Evolutionary conservation across 805 yeast genomes (phyloP), one percentile per base, ranked within the genome.

Genomic region (Saturnispora sanitii): DNA sequence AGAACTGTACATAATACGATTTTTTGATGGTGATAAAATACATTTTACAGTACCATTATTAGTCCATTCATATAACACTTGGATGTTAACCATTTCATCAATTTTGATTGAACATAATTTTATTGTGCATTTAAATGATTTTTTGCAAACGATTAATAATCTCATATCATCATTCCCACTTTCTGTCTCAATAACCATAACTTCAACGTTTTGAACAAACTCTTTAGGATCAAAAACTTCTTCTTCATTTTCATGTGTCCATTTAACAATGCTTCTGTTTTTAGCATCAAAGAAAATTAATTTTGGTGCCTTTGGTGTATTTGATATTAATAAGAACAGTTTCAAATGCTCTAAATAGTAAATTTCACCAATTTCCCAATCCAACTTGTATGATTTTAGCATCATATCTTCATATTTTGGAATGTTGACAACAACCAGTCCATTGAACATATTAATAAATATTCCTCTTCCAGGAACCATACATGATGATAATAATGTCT

Each of bases 101-200:
- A 48, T 49, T 20, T 44, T 51, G 17, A 61, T 22, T 29, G 58
- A 62, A 7, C 60, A 47, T 6, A 61, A 50, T 38, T 54, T 55
- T 6, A 62, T 47, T 1, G 45, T 15, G 0, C 62, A 62, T n/a
- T 45, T 27, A 16, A 15, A 18, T n/a, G 6, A 12, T 11, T 20
- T 25, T 4, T 40, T 41, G 42, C 67, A 64, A 1, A 70, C 69
- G 18, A 66, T 41, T 8, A 65, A 44, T 7, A 65, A 33, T 57
- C 60, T 33, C 49, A 43, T 33, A 52, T 58, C 6, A 42, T 42
- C 26, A 47, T 48, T 6, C 33, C 46, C 22, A 39, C 48, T 25
- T 25, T 36, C 22, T 46, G 41, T 44, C 44, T 46, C 12, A 51
- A 64, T 49, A 13, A 51, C 48, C 70, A 69, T 66, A 36, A 57